A percentile compares a stretch with the other conserved stretches of the same genome.
Evolutionary conservation across 225 moss, liverwort and hornwort genomes (phyloP).

Genomic region (Marchantia polymorpha): DNA sequence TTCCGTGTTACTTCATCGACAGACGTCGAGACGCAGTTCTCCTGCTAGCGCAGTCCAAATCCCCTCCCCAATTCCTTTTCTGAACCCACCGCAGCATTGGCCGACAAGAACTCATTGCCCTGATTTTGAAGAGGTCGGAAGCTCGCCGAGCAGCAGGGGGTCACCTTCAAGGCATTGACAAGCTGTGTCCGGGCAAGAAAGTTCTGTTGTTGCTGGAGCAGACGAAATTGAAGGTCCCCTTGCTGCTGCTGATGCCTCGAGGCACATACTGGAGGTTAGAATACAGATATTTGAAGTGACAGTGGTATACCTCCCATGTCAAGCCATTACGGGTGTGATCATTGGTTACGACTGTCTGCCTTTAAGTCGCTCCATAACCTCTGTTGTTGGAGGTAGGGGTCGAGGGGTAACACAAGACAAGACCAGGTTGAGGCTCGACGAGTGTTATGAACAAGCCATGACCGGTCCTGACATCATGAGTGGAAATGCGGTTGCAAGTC

Average conservation of each 20-base stretch:
- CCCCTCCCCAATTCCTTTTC: neutral
- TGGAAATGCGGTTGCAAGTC: constrained; percentile 43
- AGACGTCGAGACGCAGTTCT: neutral
- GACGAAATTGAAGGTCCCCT: neutral
- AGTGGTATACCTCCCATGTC: neutral
- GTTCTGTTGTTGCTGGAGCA: neutral
- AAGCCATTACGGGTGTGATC: too few species aligned
- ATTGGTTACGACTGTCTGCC: neutral
- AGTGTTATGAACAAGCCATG: neutral
- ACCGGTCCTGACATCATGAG: neutral
- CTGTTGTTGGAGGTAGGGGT: neutral
- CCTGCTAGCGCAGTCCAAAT: neutral
- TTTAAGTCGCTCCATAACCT: neutral
- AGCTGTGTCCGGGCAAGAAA: neutral
- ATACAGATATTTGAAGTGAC: neutral
- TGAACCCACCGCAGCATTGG: neutral
- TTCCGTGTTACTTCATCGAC: neutral
- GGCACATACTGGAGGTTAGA: neutral
- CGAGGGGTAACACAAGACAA: neutral
- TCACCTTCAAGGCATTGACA: neutral
- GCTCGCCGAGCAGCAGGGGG: neutral
- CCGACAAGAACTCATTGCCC: too few species aligned
- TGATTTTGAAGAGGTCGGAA: neutral
- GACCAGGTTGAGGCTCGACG: neutral
- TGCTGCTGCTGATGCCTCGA: neutral